These are phyloP conservation scores for Xanthoconium separans DNA, from an alignment of 1,284 basidiomycete genomes.

Conservation along the genomic window DNA sequence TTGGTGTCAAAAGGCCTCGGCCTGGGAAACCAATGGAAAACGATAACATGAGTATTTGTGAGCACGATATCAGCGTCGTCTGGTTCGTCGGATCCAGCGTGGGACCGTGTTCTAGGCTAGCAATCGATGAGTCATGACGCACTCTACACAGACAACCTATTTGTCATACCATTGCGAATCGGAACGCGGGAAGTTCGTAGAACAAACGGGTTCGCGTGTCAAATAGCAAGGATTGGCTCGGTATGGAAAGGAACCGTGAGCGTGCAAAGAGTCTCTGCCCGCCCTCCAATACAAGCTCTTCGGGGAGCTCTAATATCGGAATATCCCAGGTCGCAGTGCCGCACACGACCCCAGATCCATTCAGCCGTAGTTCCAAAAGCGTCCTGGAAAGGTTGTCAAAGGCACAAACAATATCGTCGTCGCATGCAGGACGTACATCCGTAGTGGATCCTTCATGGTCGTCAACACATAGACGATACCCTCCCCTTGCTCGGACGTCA, in stretches of 20 bases:
- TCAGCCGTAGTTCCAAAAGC: neutral
- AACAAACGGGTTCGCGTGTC: conserved; percentile 1
- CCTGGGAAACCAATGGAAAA: neutral
- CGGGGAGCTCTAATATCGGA: neutral
- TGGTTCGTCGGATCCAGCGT: too few relatives aligned
- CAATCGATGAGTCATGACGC: neutral
- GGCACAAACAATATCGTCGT: too few relatives aligned
- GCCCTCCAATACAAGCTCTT: neutral
- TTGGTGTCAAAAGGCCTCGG: too few relatives aligned
- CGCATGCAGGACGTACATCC: neutral
- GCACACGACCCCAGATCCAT: neutral
- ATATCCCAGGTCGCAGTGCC: neutral
- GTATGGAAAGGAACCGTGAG: neutral
- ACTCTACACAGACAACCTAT: neutral
- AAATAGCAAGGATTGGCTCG: neutral
- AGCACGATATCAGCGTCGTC: neutral
- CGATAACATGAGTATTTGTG: neutral
- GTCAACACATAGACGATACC: neutral
- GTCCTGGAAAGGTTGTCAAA: neutral
- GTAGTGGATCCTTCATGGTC: neutral
- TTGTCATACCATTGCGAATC: neutral
- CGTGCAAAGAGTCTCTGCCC: neutral
- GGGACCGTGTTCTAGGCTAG: neutral
- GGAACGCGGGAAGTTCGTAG: conserved; percentile 7
- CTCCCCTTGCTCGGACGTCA: neutral